Conservation (phyloP, 805 yeast species). For the Candida gorgasii region DNA sequence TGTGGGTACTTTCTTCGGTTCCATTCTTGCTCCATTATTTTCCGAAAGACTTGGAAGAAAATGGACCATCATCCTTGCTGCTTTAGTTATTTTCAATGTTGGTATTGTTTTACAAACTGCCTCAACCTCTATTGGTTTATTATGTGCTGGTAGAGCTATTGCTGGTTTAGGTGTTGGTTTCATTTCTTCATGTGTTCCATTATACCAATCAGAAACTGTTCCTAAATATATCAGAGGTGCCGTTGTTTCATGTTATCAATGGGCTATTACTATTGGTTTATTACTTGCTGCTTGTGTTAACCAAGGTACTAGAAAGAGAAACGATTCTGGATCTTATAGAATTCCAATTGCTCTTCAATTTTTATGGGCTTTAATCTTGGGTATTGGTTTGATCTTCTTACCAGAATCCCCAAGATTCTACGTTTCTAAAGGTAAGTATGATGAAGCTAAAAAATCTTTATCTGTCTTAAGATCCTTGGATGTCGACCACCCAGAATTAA, state of each 20-base stretch:
- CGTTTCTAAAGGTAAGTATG: conserved; percentile 41
- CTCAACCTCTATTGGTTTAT: conserved; percentile 32
- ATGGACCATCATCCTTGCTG: conserved; percentile 60
- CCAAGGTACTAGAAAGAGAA: conserved; percentile 38
- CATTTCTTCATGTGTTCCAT: conserved; percentile 65
- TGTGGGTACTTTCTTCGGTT: conserved; percentile 82
- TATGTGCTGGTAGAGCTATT: conserved; percentile 46
- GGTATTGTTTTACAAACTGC: conserved; percentile 38
- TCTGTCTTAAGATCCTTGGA: conserved; percentile 54
- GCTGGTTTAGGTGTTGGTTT: conserved; percentile 49
- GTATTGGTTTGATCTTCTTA: conserved; percentile 59
- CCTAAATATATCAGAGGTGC: conserved; percentile 69
- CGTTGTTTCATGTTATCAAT: conserved; percentile 47
- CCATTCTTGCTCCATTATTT: conserved; percentile 63
- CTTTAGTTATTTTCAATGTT: conserved; percentile 58
- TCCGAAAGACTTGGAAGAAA: conserved; percentile 69
- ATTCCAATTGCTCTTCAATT: conserved; percentile 53
- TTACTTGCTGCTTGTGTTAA: conserved; percentile 51
- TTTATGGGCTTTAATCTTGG: conserved; percentile 37
- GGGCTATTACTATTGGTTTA: conserved; percentile 48
- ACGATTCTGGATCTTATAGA: conserved; percentile 42
- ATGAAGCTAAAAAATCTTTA: conserved; percentile 45
- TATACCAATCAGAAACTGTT: conserved; percentile 75
- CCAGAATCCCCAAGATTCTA: conserved; percentile 55
- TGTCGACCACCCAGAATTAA: conserved; percentile 37